Conservation (phyloP, 208 protist genomes). For the Plasmodiophora brassicae region DNA sequence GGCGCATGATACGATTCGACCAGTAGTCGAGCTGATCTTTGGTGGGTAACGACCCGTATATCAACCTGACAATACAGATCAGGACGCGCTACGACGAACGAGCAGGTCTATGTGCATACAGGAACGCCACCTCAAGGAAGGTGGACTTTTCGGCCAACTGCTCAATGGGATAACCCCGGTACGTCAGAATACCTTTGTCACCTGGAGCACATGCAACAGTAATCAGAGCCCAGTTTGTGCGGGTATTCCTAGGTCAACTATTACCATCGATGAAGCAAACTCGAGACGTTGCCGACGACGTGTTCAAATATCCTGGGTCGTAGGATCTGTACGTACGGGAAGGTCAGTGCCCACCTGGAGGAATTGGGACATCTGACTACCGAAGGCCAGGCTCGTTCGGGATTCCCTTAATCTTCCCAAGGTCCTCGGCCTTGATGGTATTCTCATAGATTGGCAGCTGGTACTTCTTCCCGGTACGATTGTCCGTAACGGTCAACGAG, state of each 20-base stretch:
- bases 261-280: constrained; percentile 48
- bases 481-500: constrained; percentile 43
- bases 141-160: constrained; percentile 44
- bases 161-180: constrained; percentile 58
- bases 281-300: constrained; percentile 40
- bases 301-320: constrained; percentile 48
- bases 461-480: constrained; percentile 39
- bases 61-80: neutral
- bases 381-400: neutral
- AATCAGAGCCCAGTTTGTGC: neutral
- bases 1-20: constrained; percentile 53
- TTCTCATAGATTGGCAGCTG: constrained; percentile 13
- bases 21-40: constrained; percentile 49
- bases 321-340: constrained; percentile 15
- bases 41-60: constrained; percentile 57
- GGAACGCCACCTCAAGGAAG: constrained; percentile 46
- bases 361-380: neutral
- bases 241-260: neutral
- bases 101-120: constrained; percentile 13
- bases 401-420: neutral
- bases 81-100: neutral
- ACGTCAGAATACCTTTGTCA: constrained; percentile 63
- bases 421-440: constrained; percentile 19
- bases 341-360: too few species aligned
- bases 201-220: constrained; percentile 33